Percentiles rank a stretch among this genome's conserved stretches.
These are phyloP conservation scores for Leccinum uliginosum DNA, from an alignment of 768 basidiomycete species.

Conservation along the genomic window DNA sequence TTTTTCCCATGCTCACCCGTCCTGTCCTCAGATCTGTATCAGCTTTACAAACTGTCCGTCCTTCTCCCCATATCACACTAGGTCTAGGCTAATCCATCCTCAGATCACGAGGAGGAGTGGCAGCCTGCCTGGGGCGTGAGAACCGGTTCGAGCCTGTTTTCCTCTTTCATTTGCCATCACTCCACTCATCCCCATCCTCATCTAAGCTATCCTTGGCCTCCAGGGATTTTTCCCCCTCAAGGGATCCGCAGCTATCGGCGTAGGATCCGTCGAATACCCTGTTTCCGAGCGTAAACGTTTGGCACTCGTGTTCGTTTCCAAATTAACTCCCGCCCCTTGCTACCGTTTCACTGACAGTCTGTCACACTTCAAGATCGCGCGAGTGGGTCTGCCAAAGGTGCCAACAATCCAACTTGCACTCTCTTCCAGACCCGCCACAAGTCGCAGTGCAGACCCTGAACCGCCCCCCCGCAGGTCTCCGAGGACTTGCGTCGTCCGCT, in stretches of 20 bases:
- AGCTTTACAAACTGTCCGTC: slow-evolving; percentile 85
- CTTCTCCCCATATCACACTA: slow-evolving; percentile 12
- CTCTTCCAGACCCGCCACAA: slow-evolving; percentile 62
- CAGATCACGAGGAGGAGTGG: slow-evolving; percentile 96
- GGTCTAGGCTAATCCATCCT: slow-evolving; percentile 27
- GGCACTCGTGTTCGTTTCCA: slow-evolving; percentile 59
- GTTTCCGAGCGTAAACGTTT: slow-evolving; percentile 70
- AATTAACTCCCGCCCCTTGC: slow-evolving; percentile 6
- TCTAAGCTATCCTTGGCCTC: slow-evolving; percentile 74
- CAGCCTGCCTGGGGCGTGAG: slow-evolving; percentile 98
- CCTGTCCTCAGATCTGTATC: slow-evolving; percentile 69
- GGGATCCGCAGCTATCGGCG: slow-evolving; percentile 81
- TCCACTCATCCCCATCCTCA: slow-evolving; percentile 7
- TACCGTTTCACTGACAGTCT: slow-evolving; percentile 6
- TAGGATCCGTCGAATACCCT: slow-evolving; percentile 84
- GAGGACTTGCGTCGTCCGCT: slow-evolving; percentile 19
- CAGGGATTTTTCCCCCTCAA: slow-evolving; percentile 88
- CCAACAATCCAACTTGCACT: slow-evolving; percentile 57
- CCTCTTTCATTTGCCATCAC: slow-evolving; percentile 8
- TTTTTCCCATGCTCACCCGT: slow-evolving; percentile 6
- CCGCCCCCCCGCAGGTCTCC: slow-evolving; percentile 11
- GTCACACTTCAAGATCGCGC: slow-evolving; percentile 52
- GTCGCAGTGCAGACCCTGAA: slow-evolving; percentile 14
- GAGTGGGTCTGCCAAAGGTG: slow-evolving; percentile 80
- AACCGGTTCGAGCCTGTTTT: slow-evolving; percentile 55